Conservation (phyloP, 2,329 filamentous ascomycete species). For the Fusarium transvaalense region DNA sequence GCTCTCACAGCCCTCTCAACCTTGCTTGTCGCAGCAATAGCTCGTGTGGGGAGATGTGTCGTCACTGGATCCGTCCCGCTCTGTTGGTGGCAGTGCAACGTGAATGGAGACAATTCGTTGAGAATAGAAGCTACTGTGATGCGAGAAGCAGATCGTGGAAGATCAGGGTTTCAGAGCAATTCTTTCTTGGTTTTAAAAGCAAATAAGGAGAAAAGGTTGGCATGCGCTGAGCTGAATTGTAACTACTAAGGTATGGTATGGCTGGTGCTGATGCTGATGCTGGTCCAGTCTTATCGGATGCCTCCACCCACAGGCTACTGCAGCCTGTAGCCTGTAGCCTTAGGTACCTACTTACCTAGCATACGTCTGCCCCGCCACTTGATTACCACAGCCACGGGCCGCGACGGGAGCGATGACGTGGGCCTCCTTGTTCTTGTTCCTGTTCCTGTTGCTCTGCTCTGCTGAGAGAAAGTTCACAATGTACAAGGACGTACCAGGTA, state of each 20-base stretch:
- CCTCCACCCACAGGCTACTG: constrained; percentile 3
- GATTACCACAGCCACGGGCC: constrained; percentile 41
- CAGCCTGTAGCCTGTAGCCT: constrained; percentile 2
- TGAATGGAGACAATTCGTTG: constrained; percentile 20
- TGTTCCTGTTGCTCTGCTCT: constrained; percentile 3
- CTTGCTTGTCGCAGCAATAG: constrained; percentile 22
- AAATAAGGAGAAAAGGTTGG: constrained; percentile 14
- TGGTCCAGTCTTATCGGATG: constrained; percentile 19
- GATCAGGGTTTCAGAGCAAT: neutral
- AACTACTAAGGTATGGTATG: neutral
- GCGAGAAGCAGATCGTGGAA: neutral
- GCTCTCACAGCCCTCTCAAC: constrained; percentile 18
- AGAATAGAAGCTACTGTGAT: constrained; percentile 6
- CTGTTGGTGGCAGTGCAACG: constrained; percentile 39
- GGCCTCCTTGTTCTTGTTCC: constrained; percentile 13
- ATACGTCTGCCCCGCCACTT: constrained; percentile 39
- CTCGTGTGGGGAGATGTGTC: constrained; percentile 43
- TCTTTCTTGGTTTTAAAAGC: neutral
- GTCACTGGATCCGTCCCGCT: constrained; percentile 44
- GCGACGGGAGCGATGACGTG: constrained; percentile 48
- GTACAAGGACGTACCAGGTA: neutral
- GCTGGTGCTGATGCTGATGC: constrained; percentile 6
- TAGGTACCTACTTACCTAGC: too few species aligned
- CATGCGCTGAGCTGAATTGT: constrained; percentile 36
- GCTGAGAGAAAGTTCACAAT: neutral